These are phyloP conservation scores for Venturia oleaginea DNA, from an alignment of 2,329 filamentous ascomycete species.

Conservation along the genomic window DNA sequence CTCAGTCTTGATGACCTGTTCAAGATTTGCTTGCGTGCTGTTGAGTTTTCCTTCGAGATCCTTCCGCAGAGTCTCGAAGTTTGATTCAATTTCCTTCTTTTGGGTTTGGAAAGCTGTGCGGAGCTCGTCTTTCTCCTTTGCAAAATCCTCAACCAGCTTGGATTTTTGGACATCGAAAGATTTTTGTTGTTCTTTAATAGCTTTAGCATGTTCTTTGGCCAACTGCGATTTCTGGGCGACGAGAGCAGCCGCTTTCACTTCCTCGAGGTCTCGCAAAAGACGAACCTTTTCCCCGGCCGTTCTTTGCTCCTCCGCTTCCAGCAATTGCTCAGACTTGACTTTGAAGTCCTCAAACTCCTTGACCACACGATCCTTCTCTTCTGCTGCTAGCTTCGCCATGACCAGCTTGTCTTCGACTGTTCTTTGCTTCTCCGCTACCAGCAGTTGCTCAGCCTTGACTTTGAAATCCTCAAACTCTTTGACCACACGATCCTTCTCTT, in stretches of 20 bases:
- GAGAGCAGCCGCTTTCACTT: conserved; percentile 16
- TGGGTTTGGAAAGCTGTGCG: not conserved
- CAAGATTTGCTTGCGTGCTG: conserved; percentile 1
- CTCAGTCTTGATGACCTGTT: conserved; percentile 8
- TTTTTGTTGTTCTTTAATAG: conserved; percentile 30
- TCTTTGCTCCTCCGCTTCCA: conserved; percentile 21
- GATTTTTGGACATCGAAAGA: conserved; percentile 39
- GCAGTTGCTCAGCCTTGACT: conserved; percentile 19
- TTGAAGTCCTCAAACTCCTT: conserved; percentile 38
- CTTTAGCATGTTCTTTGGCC: conserved; percentile 28
- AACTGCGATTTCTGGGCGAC: conserved; percentile 25
- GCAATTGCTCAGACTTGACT: conserved; percentile 19
- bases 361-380: conserved; percentile 26
- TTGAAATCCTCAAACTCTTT: conserved; percentile 38
- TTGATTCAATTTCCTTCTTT: conserved; percentile 7
- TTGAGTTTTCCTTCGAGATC: conserved; percentile 8
- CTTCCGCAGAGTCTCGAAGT: not conserved
- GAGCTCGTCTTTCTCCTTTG: conserved; percentile 28
- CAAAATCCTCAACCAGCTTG: conserved; percentile 30
- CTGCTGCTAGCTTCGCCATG: conserved; percentile 28
- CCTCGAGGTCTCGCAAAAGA: conserved; percentile 12
- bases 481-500: conserved; percentile 26
- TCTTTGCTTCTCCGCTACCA: conserved; percentile 21
- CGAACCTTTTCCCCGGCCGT: conserved; percentile 21
- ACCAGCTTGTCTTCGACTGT: conserved; percentile 29